These are phyloP conservation scores for Ustilago nuda DNA, from an alignment of 1,284 basidiomycete genomes.

Conservation along the genomic window DNA sequence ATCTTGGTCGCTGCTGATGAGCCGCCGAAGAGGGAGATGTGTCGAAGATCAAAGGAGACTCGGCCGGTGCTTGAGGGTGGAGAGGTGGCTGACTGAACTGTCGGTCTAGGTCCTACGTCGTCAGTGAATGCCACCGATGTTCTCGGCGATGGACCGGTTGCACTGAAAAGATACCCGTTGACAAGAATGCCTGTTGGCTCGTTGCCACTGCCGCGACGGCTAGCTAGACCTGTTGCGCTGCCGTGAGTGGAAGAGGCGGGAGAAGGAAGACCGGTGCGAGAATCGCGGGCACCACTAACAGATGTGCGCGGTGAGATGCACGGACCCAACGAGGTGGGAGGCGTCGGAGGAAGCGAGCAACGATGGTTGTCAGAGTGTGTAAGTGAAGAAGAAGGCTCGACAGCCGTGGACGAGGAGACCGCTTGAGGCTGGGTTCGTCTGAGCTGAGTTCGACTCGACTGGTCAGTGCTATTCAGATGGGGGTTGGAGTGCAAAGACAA, in stretches of 20 bases:
- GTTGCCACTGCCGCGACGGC: conserved; percentile 33
- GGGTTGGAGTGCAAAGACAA: background rate
- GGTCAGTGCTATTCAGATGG: conserved; percentile 4
- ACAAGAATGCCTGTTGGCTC: conserved; percentile 4
- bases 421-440: background rate
- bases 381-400: background rate
- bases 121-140: conserved; percentile 3
- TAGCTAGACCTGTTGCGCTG: conserved; percentile 9
- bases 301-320: conserved; percentile 24
- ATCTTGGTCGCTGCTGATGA: conserved; percentile 22
- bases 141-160: conserved; percentile 11
- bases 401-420: background rate
- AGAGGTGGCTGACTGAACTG: conserved; percentile 3
- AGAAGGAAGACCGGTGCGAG: conserved; percentile 13
- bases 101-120: background rate
- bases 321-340: conserved; percentile 25
- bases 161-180: background rate
- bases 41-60: conserved; percentile 38
- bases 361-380: conserved; percentile 1
- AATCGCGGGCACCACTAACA: conserved; percentile 14
- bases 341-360: conserved; percentile 17
- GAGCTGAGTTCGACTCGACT: background rate
- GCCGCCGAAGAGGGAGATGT: conserved; percentile 16
- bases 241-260: conserved; percentile 27
- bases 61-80: conserved; percentile 10